Percentiles rank a stretch among this genome's conserved stretches.
phyloP scores from a whole-genome alignment of 768 basidiomycete species.

The Strobilomyces echinocephalus region DNA sequence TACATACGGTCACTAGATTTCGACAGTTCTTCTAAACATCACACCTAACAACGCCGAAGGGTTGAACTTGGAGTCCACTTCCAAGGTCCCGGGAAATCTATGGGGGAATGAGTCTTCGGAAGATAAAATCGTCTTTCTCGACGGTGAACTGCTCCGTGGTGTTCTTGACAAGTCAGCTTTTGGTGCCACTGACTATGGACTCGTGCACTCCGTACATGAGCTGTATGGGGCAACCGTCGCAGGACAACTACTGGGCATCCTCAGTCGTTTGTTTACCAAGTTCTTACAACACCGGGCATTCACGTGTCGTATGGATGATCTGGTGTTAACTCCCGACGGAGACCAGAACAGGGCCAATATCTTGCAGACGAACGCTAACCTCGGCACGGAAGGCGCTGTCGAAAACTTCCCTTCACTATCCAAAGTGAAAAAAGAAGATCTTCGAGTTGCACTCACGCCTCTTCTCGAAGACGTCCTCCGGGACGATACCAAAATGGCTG shows the following conservation, averaged over 20 bases:
- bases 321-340: constrained; percentile 81
- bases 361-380: constrained; percentile 57
- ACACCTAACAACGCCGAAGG: constrained; percentile 77
- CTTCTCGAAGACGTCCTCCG: constrained; percentile 89
- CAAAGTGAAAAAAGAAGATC: constrained; percentile 46
- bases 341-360: constrained; percentile 66
- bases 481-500: constrained; percentile 96
- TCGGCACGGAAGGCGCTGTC: constrained; percentile 84
- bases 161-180: constrained; percentile 96
- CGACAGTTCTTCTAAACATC: constrained; percentile 89
- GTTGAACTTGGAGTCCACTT: constrained; percentile 77
- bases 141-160: constrained; percentile 91
- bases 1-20: constrained; percentile 54
- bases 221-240: constrained; percentile 88
- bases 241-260: constrained; percentile 86
- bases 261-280: constrained; percentile 93
- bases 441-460: constrained; percentile 50
- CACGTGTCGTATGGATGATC: constrained; percentile 98
- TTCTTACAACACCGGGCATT: constrained; percentile 96
- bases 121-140: constrained; percentile 83
- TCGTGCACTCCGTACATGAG: constrained; percentile 96
- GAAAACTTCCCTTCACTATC: constrained; percentile 82
- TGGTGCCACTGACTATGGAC: constrained; percentile 91
- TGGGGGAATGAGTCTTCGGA: constrained; percentile 82
- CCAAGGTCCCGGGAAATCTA: constrained; percentile 82